These are phyloP conservation scores for Ajuga chamaepitys DNA, from an alignment of 257 asterid genomes.

Conservation along the genomic window DNA sequence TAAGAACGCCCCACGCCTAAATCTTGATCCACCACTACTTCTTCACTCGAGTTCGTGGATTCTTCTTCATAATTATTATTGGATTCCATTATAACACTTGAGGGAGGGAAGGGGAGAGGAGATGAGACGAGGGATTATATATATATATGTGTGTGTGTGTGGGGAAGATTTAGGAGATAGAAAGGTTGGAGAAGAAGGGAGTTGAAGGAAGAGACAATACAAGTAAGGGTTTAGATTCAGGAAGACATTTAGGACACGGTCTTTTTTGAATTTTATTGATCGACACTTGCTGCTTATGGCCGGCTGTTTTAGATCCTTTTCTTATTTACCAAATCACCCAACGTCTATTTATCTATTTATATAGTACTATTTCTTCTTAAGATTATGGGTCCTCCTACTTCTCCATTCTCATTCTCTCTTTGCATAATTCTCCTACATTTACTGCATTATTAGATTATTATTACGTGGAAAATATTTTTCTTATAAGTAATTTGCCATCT, in stretches of 20 bases:
- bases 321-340: neutral
- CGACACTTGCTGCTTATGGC: slow-evolving; percentile 21
- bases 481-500: too few relatives aligned
- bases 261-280: slow-evolving; percentile 13
- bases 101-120: neutral
- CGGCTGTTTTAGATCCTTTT: slow-evolving; percentile 22
- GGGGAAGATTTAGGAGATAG: neutral
- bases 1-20: slow-evolving; percentile 55
- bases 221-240: slow-evolving; percentile 21
- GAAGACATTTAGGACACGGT: neutral
- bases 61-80: slow-evolving; percentile 23
- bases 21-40: slow-evolving; percentile 12
- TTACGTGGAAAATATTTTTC: too few relatives aligned
- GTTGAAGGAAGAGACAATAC: slow-evolving; percentile 17
- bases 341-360: too few relatives aligned
- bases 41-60: slow-evolving; percentile 12
- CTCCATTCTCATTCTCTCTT: too few relatives aligned
- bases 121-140: neutral
- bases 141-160: neutral
- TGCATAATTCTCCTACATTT: too few relatives aligned
- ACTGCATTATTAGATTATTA: too few relatives aligned
- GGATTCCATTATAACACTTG: slow-evolving; percentile 20
- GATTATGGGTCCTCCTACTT: too few relatives aligned
- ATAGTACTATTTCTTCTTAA: too few relatives aligned
- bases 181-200: neutral